Evolutionary conservation across 768 basidiomycete species (phyloP).

Genomic region (Suillus americanus): DNA sequence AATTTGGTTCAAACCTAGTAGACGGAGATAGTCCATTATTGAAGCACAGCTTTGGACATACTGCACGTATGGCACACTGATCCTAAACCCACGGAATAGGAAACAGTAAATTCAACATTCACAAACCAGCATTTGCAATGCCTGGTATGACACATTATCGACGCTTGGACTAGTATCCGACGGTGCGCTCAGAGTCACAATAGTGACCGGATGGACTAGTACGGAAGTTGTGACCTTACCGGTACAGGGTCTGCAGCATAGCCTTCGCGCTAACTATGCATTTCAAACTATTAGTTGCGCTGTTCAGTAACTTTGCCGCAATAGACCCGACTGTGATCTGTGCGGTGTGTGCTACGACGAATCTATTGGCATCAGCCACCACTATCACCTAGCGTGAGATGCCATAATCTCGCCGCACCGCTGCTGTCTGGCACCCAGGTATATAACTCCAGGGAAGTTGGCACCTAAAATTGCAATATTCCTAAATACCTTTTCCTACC

Average conservation of each 20-base stretch:
- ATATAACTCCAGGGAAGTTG: conserved; percentile 19
- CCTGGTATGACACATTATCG: background rate
- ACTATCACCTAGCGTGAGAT: background rate
- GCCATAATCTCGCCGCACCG: too few relatives aligned
- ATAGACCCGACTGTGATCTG: background rate
- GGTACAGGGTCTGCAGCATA: background rate
- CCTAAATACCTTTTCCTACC: background rate
- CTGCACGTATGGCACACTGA: background rate
- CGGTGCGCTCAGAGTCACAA: background rate
- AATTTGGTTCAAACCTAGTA: background rate
- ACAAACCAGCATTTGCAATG: background rate
- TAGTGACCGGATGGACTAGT: background rate
- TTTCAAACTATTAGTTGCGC: background rate
- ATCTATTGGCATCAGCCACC: background rate
- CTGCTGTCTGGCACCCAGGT: conserved; percentile 4
- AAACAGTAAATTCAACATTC: background rate
- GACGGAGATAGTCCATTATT: background rate
- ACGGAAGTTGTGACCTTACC: background rate
- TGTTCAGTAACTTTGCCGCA: background rate
- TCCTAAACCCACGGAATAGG: background rate
- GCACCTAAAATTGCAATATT: background rate
- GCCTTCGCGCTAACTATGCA: background rate
- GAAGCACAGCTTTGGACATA: background rate
- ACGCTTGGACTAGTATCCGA: background rate
- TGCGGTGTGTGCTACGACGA: background rate